These are phyloP conservation scores for Aspergillus pseudoglaucus DNA, from an alignment of 2,329 filamentous ascomycete species.

Conservation along the genomic window DNA sequence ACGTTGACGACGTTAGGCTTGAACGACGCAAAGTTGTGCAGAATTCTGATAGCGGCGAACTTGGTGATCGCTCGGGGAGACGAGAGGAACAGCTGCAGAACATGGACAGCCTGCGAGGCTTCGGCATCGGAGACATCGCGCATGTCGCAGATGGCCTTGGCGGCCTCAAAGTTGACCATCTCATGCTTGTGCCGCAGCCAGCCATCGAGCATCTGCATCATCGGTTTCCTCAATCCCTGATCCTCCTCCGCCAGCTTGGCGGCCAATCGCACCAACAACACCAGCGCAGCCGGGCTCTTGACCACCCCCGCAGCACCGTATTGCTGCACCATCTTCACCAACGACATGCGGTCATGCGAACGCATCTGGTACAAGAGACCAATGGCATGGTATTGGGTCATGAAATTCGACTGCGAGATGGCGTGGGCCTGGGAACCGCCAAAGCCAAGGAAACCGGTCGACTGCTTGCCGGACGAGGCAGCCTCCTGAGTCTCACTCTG, in stretches of 20 bases:
- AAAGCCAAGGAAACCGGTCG: slow-evolving; percentile 86
- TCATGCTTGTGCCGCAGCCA: slow-evolving; percentile 98
- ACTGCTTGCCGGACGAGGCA: slow-evolving; percentile 81
- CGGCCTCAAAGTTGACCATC: slow-evolving; percentile 98
- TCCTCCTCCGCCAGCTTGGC: slow-evolving; percentile 94
- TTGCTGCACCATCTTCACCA: slow-evolving; percentile 99
- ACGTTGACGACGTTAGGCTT: slow-evolving; percentile 86
- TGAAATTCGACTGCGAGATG: slow-evolving; percentile 78
- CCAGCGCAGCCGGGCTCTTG: slow-evolving; percentile 87
- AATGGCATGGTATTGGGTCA: slow-evolving; percentile 98
- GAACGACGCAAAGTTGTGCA: slow-evolving; percentile 94
- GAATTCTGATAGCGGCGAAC: slow-evolving; percentile 91
- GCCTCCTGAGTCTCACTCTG: slow-evolving; percentile 98
- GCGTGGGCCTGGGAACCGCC: slow-evolving; percentile 67
- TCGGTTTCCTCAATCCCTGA: slow-evolving; percentile 77
- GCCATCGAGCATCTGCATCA: slow-evolving; percentile 94
- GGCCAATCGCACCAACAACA: slow-evolving; percentile 87
- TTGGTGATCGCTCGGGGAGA: slow-evolving; percentile 94
- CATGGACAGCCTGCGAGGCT: slow-evolving; percentile 85
- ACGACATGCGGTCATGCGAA: slow-evolving; percentile 91
- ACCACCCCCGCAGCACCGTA: slow-evolving; percentile 86
- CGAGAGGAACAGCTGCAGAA: slow-evolving; percentile 92
- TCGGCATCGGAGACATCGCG: slow-evolving; percentile 87
- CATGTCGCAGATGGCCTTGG: slow-evolving; percentile 95
- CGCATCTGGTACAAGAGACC: slow-evolving; percentile 97